phyloP scores from a whole-genome alignment of 169 alveolate genomes.

The Theileria luwenshuni region DNA sequence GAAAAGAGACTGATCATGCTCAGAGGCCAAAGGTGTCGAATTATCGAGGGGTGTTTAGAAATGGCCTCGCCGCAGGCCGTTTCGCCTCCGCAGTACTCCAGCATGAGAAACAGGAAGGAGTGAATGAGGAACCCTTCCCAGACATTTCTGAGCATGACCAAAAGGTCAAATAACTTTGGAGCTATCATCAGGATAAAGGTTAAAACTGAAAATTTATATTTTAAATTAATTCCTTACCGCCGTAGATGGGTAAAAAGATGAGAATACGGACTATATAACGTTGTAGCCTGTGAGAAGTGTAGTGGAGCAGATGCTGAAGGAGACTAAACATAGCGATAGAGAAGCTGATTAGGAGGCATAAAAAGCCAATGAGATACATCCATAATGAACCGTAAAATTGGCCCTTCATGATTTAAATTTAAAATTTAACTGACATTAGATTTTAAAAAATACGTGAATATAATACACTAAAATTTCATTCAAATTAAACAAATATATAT shows the following conservation, averaged over 20 bases:
- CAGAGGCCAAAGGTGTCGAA: conserved; percentile 65
- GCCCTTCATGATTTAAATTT: conserved; percentile 36
- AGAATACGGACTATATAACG: conserved; percentile 51
- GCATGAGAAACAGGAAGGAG: conserved; percentile 63
- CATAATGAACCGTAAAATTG: conserved; percentile 30
- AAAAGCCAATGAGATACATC: conserved; percentile 30
- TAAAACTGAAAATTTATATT: conserved; percentile 11
- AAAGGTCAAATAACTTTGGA: conserved; percentile 47
- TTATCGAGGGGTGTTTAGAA: conserved; percentile 53
- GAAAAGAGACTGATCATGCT: conserved; percentile 23
- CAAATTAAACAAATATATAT: background rate
- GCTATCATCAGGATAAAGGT: conserved; percentile 37
- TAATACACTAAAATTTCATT: background rate
- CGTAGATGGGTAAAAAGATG: conserved; percentile 60
- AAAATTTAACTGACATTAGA: conserved; percentile 18
- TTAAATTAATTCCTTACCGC: conserved; percentile 18
- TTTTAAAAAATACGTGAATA: background rate
- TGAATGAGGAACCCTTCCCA: conserved; percentile 69
- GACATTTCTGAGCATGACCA: conserved; percentile 61
- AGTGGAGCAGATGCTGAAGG: conserved; percentile 60
- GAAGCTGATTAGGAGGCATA: conserved; percentile 33
- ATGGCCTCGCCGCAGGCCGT: conserved; percentile 62
- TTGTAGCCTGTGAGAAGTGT: conserved; percentile 56
- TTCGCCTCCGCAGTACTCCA: conserved; percentile 73
- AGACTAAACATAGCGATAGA: conserved; percentile 30